These are phyloP conservation scores for Phytophthora tubulina DNA, from an alignment of 352 stramenopile species.

Conservation along the genomic window DNA sequence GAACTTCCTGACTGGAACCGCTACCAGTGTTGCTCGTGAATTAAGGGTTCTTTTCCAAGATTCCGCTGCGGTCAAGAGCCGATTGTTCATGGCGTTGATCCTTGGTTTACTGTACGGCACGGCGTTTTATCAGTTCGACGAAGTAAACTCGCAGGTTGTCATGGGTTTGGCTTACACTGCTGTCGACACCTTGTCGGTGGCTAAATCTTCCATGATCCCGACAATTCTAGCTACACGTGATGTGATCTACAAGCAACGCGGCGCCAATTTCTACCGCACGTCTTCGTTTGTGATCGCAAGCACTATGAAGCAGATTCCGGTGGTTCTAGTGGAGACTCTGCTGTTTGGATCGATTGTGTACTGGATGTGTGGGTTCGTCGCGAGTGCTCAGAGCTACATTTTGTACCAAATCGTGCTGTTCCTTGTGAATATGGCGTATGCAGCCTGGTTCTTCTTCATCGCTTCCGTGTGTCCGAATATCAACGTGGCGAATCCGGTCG, in stretches of 20 bases:
- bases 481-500: constrained; percentile 55
- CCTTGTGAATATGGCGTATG: constrained; percentile 48
- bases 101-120: constrained; percentile 33
- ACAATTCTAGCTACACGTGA: constrained; percentile 67
- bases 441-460: constrained; percentile 58
- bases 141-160: constrained; percentile 29
- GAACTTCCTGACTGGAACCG: constrained; percentile 14
- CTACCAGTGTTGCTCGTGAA: constrained; percentile 30
- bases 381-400: constrained; percentile 53
- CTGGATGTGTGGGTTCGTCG: constrained; percentile 81
- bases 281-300: constrained; percentile 76
- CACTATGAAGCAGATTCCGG: constrained; percentile 45
- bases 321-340: constrained; percentile 66
- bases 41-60: constrained; percentile 43
- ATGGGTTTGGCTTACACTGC: constrained; percentile 75
- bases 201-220: constrained; percentile 72
- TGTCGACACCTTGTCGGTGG: constrained; percentile 80
- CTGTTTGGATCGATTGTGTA: constrained; percentile 87
- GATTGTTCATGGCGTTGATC: constrained; percentile 27
- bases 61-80: constrained; percentile 34
- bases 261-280: constrained; percentile 83
- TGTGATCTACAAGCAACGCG: constrained; percentile 89
- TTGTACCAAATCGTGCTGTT: constrained; percentile 72
- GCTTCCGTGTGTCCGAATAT: constrained; percentile 39
- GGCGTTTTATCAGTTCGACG: constrained; percentile 38